A percentile compares a stretch with the other conserved stretches of the same genome.
phyloP scores from a whole-genome alignment of 2,329 filamentous ascomycete genomes.

The Trichoderma koningiopsis region DNA sequence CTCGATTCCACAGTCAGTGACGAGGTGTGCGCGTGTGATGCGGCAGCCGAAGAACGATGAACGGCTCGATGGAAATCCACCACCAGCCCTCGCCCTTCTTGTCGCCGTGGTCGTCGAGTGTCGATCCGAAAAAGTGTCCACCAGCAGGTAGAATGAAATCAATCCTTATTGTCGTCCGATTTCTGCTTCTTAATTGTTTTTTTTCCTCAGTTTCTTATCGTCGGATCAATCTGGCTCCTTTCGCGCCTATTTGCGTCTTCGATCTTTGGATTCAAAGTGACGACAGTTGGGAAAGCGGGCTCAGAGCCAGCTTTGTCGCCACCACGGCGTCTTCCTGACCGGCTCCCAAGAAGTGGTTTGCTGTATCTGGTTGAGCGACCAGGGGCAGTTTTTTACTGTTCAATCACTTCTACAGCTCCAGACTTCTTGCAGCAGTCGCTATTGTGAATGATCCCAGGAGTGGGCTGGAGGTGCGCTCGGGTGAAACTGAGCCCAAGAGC shows the following conservation, averaged over 20 bases:
- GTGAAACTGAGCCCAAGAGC: neutral
- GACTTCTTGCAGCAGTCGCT: neutral
- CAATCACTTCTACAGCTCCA: neutral
- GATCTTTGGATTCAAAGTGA: neutral
- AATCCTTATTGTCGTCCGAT: neutral
- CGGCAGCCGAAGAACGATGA: neutral
- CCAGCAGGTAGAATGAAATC: neutral
- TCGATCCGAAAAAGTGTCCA: constrained; percentile 9
- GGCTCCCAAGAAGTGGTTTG: neutral
- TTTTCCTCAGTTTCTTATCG: too few species aligned
- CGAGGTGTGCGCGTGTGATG: neutral
- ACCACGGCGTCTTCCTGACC: neutral
- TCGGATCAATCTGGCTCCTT: neutral
- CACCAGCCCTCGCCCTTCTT: neutral
- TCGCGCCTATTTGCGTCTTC: constrained; percentile 1
- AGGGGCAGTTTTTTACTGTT: neutral
- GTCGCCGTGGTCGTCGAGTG: neutral
- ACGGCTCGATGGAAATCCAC: neutral
- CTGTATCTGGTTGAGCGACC: neutral
- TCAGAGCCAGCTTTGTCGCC: neutral
- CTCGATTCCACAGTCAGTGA: neutral
- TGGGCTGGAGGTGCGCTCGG: neutral
- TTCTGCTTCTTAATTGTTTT: neutral
- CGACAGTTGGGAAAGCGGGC: neutral
- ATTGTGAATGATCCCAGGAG: neutral